Conservation (phyloP, 306 rosid species). For the Vigna mungo region DNA sequence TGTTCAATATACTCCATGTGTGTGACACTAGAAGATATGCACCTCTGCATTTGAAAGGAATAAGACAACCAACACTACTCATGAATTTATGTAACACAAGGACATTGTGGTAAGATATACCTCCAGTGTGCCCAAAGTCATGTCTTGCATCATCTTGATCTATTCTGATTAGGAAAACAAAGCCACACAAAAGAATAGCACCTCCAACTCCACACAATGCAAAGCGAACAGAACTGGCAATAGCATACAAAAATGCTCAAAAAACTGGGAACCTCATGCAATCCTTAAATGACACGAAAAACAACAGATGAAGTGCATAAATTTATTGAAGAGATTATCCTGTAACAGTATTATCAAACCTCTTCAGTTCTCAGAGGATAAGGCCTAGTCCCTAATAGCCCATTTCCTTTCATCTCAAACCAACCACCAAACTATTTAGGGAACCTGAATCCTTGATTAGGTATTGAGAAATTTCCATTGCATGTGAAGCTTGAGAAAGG, state of each 20-base stretch:
- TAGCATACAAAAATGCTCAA: constrained; percentile 31
- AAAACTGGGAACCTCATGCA: constrained; percentile 18
- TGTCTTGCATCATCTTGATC: constrained; percentile 95
- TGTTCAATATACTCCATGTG: not conserved
- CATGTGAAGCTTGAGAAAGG: constrained; percentile 24
- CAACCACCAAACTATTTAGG: constrained; percentile 20
- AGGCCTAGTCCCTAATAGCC: constrained; percentile 26
- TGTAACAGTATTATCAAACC: not conserved
- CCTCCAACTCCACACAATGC: constrained; percentile 77
- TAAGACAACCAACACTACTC: constrained; percentile 5
- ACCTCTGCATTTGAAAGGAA: constrained; percentile 15
- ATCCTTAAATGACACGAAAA: constrained; percentile 24
- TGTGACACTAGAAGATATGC: not conserved
- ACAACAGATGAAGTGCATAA: constrained; percentile 20
- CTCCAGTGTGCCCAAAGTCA: constrained; percentile 91
- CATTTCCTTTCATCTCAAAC: constrained; percentile 36
- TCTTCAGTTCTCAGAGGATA: not conserved
- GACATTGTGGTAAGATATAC: constrained; percentile 49
- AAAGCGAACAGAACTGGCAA: constrained; percentile 67
- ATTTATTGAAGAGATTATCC: not conserved
- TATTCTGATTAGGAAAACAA: constrained; percentile 64
- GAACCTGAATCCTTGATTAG: not conserved
- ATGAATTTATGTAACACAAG: constrained; percentile 28
- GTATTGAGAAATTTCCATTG: constrained; percentile 23
- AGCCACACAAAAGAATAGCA: constrained; percentile 62